Evolutionary conservation across 1,284 basidiomycete species (phyloP), one percentile per base, ranked within the genome.

Genomic region (Tylopilus sp.): DNA sequence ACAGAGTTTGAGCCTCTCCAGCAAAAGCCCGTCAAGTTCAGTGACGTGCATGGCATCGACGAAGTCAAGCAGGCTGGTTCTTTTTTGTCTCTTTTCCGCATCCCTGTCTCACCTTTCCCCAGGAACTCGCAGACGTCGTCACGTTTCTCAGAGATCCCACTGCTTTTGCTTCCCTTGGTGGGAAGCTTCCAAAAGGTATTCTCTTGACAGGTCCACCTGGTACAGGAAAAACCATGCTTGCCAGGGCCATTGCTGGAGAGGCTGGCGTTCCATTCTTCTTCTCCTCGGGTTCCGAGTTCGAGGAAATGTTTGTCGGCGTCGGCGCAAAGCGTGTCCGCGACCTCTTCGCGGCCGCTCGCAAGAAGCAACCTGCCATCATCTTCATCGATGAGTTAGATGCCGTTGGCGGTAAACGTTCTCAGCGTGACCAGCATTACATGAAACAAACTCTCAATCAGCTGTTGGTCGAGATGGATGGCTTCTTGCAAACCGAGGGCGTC

Each of bases 251-350:
- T 7, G 95, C 95, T 14, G 96, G 96, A 48, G 94, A 99, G 73
- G 96, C 95, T 11, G 95, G 90, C 37, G 94, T 97, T 14, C 89
- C 90, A 3, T 94, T 94, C 75, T 85, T 94, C 67, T 91, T 88
- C 61, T 85, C 89, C 39, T 90, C 88, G 39, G 88, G 88, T 14
- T 94, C 93, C 42, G 93, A 96, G 64, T 97, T 99, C 58, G 96
- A 99, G 67, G 95, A 99, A 68, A 95, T 97, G 85, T 94, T 92
- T 66, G 94, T 96, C 48, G 93, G 93, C 51, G 91, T 95, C 42
- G 93, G 93, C 52, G 95, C 96, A 29, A 95, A 96, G 69, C 86
- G 96, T 26, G 91, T 99, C 29, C 83, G 96, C 34, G 96, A 99
- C 58, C 82, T 99, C 8, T 99, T 99, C 63, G 87, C 90, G 21